Base-by-base conservation (phyloP, 116 monocot genomes). In the Posidonia oceanica region DNA sequence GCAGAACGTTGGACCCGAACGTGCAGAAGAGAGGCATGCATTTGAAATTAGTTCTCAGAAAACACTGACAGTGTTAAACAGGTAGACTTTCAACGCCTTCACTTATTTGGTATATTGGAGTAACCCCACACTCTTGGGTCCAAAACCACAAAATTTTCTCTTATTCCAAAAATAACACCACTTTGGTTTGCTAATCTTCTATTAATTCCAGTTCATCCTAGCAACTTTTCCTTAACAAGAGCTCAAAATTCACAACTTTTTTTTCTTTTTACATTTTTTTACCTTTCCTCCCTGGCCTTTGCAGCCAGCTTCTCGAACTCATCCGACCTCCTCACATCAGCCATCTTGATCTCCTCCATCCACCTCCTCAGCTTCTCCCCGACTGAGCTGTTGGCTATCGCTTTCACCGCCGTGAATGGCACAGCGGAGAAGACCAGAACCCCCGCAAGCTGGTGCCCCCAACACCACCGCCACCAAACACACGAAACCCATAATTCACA, bases 321-420 rank as follows among this genome's bases (percentile, higher is more conserved):
- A 11, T 17, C 57, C 10, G 71, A 76, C 17, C 59, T 72, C 7
- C 61, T 55, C 56, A 76, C 80, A 1, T 84, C 89, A 13, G 59
- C 79, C 67, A 39, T 75, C 85, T 91, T 97, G 64, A 76, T 85
- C 68, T 87, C 85, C 69, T 85, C 86, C 79, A 97, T 44, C 54
- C 89, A 71, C 69, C 72, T 75, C 59, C 89, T 76, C 38, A 96
- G 78, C 62, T 22, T 57, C 69, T 87, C 91, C 14, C 96, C 91
- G 0, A 97, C 58, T 17, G 89, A 87, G 76, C 96, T 91, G 72
- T 83, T 91, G 10, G 96, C 96, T 6, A 97, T 61, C 39, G 89
- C 91, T 81, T 97, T 97, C 68, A 97, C 96, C 8, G 87, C 92
- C 38, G 89, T 83, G 76, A 97, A 96, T 23, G 96, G 96, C 41